A percentile compares a stretch with the other conserved stretches of the same genome.
phyloP scores from a whole-genome alignment of 371 early-diverging fungal species.

The Chytridiales sp. region DNA sequence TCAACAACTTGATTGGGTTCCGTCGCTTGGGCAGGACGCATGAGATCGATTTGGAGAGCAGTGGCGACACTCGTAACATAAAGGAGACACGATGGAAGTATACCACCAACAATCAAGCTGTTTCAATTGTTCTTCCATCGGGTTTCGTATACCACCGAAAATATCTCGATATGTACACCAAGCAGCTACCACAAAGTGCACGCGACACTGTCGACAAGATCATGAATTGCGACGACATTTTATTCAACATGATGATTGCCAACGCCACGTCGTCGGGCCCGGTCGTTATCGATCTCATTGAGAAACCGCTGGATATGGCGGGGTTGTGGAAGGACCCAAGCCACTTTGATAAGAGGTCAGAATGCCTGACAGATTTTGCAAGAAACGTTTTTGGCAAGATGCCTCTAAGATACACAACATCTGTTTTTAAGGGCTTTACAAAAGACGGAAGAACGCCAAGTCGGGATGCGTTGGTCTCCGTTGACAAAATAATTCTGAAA shows the following conservation, averaged over 20 bases:
- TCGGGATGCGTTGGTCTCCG: conserved; percentile 4
- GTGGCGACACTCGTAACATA: background rate
- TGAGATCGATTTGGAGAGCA: background rate
- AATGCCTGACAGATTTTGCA: conserved; percentile 21
- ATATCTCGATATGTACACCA: conserved; percentile 20
- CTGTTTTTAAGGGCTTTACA: conserved; percentile 11
- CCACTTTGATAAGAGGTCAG: conserved; percentile 22
- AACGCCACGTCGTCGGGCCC: conserved; percentile 23
- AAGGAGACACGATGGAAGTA: background rate
- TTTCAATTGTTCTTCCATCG: conserved; percentile 29
- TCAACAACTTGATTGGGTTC: conserved; percentile 22
- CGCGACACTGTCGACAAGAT: conserved; percentile 27
- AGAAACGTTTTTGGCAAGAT: conserved; percentile 24
- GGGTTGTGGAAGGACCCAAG: conserved; percentile 28
- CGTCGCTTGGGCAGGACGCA: conserved; percentile 20
- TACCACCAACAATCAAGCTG: conserved; percentile 6
- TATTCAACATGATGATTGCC: conserved; percentile 31
- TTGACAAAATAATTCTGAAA: conserved; percentile 3
- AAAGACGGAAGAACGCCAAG: conserved; percentile 14
- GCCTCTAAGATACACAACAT: background rate
- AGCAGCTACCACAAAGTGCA: conserved; percentile 10
- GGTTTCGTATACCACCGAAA: conserved; percentile 30
- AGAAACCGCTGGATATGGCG: conserved; percentile 17
- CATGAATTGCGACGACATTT: conserved; percentile 34
- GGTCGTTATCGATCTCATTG: conserved; percentile 23